phyloP scores from a whole-genome alignment of 305 asterid genomes.

The Fraxinus baroniana region DNA sequence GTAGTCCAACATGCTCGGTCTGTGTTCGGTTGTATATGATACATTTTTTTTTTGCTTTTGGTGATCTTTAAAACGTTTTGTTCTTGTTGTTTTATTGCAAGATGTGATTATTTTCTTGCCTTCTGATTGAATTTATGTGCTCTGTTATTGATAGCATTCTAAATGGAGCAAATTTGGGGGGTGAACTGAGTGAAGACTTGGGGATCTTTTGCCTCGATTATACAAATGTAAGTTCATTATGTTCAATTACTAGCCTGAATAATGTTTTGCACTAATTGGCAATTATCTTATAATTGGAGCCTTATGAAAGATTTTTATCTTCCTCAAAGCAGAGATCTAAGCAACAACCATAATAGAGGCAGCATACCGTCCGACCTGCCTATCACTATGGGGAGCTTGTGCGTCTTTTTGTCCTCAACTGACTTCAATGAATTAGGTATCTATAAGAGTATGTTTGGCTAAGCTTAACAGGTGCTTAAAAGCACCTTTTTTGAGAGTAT shows the following conservation, averaged over 20 bases:
- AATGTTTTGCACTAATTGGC: neutral
- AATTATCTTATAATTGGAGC: neutral
- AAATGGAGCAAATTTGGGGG: constrained; percentile 59
- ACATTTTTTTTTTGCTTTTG: no score
- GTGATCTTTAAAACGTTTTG: no score
- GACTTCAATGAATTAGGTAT: constrained; percentile 3
- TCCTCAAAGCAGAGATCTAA: constrained; percentile 57
- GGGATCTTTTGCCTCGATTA: constrained; percentile 66
- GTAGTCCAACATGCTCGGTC: neutral
- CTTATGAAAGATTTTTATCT: constrained; percentile 15
- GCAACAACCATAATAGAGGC: constrained; percentile 89
- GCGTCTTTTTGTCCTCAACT: constrained; percentile 36
- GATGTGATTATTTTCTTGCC: no score
- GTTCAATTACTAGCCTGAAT: neutral
- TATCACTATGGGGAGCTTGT: constrained; percentile 62
- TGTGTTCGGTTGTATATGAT: neutral
- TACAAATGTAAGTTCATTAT: constrained; percentile 54
- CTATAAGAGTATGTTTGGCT: constrained; percentile 4
- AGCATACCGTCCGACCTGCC: constrained; percentile 71
- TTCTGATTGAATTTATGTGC: neutral
- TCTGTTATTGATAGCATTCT: constrained; percentile 48
- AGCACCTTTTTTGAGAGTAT: neutral
- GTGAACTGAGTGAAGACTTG: constrained; percentile 55
- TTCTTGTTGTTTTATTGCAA: no score
- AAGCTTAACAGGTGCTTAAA: neutral